Conservation (phyloP, 805 yeast genomes). For the Wickerhamomyces bovis region DNA sequence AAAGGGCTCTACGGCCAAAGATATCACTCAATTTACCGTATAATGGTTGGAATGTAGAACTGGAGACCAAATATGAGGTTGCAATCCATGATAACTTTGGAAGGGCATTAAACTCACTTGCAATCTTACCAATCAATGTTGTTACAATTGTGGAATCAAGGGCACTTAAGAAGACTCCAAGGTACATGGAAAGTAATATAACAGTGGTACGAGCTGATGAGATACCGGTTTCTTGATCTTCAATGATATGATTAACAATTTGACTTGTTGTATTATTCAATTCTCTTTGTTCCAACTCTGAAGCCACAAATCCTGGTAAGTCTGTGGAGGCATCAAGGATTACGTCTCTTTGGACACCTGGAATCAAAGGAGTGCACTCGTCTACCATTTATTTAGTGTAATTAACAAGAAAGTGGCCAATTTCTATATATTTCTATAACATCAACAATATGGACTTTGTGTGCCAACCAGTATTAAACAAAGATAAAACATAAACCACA, state of each 20-base stretch:
- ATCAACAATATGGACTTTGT: not conserved
- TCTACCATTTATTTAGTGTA: conserved; percentile 3
- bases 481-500: no score
- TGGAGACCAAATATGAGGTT: conserved; percentile 59
- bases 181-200: conserved; percentile 37
- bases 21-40: conserved; percentile 69
- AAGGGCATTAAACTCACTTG: conserved; percentile 60
- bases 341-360: conserved; percentile 15
- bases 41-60: conserved; percentile 69
- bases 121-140: conserved; percentile 57
- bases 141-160: conserved; percentile 65
- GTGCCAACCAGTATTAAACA: no score
- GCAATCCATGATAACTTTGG: conserved; percentile 70
- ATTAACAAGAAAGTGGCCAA: no score
- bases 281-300: conserved; percentile 27
- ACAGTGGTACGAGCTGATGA: conserved; percentile 20
- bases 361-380: conserved; percentile 16
- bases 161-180: conserved; percentile 54
- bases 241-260: not conserved
- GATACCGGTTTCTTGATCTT: conserved; percentile 3
- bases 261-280: not conserved
- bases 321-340: conserved; percentile 27
- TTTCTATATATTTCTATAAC: not conserved
- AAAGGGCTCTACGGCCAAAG: conserved; percentile 55
- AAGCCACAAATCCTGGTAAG: conserved; percentile 29